Base-by-base conservation (phyloP, 257 asterid species). In the Cordia subcordata region DNA sequence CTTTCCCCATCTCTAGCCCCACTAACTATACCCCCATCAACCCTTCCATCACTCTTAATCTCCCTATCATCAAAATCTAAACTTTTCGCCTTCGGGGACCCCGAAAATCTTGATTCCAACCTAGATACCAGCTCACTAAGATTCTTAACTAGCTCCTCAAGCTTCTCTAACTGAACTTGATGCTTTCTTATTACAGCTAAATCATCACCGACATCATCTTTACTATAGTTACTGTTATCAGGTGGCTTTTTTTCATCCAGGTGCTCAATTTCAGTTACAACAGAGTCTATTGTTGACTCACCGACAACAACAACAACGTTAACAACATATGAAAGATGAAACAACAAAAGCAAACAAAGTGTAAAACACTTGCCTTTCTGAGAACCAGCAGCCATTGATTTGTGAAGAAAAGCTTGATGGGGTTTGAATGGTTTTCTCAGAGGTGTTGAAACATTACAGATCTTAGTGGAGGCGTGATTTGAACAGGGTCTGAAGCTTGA, bases 131-230 rank as follows among this genome's bases (percentile, higher is more conserved):
- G 70, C 17, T 83, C 76, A 53, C 77, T 77, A 19, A 93, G 90
- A 53, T 80, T 82, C 55, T 75, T 66, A 15, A 89, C 88, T 60
- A 85, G 68, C 69, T 75, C 89, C 55, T 85, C 82, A 47, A 93
- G 76, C 66, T 74, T 86, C 60, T 82, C 87, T 76, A 89, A 70
- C 62, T 88, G 95, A n/a, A 73, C 47, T 47, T 81, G 79, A 47
- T 86, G 95, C 56, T 68, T 66, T 42, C 58, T 68, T 49, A 82
- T 58, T 74, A 82, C 63, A 70, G 67, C 77, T 49, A 70, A 66
- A 46, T 66, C 75, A 35, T 66, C 74, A 20, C 35, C 35, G 6
- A 3, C 35, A 27, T 6, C 35, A 27, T 27, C 35, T 1, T 27
- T 6, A 39, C 44, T 39, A 39, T 39, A 5, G 10, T 13, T 15